Conservation (phyloP, 2,329 filamentous ascomycete species). For the Emericellopsis atlantica region DNA sequence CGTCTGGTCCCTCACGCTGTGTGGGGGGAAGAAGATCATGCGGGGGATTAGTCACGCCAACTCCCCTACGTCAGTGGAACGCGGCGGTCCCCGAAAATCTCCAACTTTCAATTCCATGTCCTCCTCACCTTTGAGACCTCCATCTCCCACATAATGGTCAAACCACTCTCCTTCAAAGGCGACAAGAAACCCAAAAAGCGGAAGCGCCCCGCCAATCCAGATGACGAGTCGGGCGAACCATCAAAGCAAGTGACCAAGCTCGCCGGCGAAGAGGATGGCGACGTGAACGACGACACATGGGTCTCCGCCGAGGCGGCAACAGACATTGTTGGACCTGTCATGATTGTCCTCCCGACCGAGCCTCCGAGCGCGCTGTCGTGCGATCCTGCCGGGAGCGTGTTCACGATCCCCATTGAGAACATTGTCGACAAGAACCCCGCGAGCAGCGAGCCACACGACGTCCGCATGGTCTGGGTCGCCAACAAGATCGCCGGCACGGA, state of each 20-base stretch:
- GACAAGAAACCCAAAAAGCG: conserved; percentile 92
- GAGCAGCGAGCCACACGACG: conserved; percentile 92
- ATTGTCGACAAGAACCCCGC: conserved; percentile 69
- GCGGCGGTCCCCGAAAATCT: conserved; percentile 2
- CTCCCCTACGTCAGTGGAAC: neutral
- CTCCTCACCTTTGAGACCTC: too few species aligned
- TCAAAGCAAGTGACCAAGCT: conserved; percentile 1
- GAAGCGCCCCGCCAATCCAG: conserved; percentile 53
- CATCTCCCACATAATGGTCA: conserved; percentile 51
- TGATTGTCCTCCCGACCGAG: conserved; percentile 70
- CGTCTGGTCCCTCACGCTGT: too few species aligned
- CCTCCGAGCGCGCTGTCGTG: conserved; percentile 66
- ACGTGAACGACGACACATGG: conserved; percentile 72
- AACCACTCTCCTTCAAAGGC: conserved; percentile 88
- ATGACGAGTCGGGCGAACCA: conserved; percentile 17
- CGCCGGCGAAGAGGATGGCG: conserved; percentile 15
- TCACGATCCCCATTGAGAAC: conserved; percentile 72
- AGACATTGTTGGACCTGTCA: conserved; percentile 71
- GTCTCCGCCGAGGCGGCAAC: conserved; percentile 64
- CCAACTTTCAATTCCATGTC: neutral
- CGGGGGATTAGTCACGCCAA: conserved; percentile 2
- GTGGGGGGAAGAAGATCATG: neutral
- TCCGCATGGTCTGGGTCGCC: conserved; percentile 90
- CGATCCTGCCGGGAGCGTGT: conserved; percentile 79
- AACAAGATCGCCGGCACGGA: conserved; percentile 75